phyloP scores from a whole-genome alignment of 352 stramenopile genomes.

The Phytopythium sindhum region DNA sequence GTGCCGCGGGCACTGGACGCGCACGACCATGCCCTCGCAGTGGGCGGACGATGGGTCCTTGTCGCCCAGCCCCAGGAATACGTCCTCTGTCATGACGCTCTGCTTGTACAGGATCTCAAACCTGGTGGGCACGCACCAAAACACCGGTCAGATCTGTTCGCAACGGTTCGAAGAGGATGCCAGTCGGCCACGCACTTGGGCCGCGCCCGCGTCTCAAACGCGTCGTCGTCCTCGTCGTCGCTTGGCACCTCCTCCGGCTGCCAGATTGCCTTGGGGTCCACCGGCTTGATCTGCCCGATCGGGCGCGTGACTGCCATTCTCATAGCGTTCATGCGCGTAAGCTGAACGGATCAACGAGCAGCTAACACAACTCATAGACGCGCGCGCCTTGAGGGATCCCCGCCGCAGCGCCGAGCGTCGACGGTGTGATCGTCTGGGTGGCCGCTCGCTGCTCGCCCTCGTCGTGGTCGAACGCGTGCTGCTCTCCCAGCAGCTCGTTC shows the following conservation, averaged over 20 bases:
- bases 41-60: slow-evolving; percentile 81
- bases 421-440: slow-evolving; percentile 21
- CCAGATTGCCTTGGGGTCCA: slow-evolving; percentile 74
- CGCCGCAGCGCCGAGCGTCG: slow-evolving; percentile 22
- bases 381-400: slow-evolving; percentile 25
- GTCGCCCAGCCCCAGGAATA: slow-evolving; percentile 79
- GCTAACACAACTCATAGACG: neutral
- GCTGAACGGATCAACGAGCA: neutral
- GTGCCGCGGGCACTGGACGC: slow-evolving; percentile 64
- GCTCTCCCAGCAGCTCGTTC: slow-evolving; percentile 27
- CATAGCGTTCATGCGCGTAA: neutral
- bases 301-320: slow-evolving; percentile 40
- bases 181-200: slow-evolving; percentile 33
- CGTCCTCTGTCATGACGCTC: slow-evolving; percentile 81
- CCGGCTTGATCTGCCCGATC: slow-evolving; percentile 65
- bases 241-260: slow-evolving; percentile 61
- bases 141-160: slow-evolving; percentile 1
- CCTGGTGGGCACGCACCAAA: slow-evolving; percentile 13
- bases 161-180: neutral
- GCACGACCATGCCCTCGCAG: slow-evolving; percentile 80
- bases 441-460: slow-evolving; percentile 12
- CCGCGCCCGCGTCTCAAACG: slow-evolving; percentile 45
- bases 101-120: slow-evolving; percentile 87
- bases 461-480: slow-evolving; percentile 20
- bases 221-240: slow-evolving; percentile 73